These are phyloP conservation scores for Straminergon stramineum DNA, from an alignment of 225 moss, liverwort and hornwort genomes.

Conservation along the genomic window DNA sequence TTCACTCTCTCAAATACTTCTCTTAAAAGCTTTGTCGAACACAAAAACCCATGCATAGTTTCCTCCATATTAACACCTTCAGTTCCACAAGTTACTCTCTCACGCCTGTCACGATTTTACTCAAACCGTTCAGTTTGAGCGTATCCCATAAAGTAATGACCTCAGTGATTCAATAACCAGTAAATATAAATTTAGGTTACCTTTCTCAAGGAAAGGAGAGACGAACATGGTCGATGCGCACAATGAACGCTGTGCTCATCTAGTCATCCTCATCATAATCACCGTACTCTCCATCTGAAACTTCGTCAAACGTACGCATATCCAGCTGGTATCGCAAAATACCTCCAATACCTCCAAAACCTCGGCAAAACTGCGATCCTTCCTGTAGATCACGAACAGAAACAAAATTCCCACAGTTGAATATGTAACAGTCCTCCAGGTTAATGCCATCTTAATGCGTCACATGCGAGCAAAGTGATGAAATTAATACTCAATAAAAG, in stretches of 20 bases:
- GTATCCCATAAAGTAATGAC: not conserved
- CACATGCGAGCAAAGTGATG: not conserved
- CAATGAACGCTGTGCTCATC: not conserved
- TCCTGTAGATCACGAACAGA: conserved; percentile 20
- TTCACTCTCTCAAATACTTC: not conserved
- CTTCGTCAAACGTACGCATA: conserved; percentile 63
- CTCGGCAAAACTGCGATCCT: conserved; percentile 72
- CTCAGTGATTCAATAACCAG: conserved; percentile 6
- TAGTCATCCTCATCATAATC: conserved; percentile 40
- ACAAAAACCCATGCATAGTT: not conserved
- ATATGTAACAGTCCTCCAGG: not conserved
- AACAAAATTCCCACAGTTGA: not conserved
- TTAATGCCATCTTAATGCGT: not conserved
- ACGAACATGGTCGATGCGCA: not conserved
- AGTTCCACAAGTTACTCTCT: not conserved
- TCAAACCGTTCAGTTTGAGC: not conserved
- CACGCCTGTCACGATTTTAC: not conserved
- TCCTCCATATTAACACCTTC: conserved; percentile 17
- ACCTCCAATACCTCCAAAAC: conserved; percentile 75
- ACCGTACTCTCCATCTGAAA: conserved; percentile 42
- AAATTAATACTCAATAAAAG: not conserved
- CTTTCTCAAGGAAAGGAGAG: not conserved
- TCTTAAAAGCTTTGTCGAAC: not conserved
- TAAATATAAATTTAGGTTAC: not conserved
- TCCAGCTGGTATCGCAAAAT: conserved; percentile 64